Evolutionary conservation across 164 flowering plant genomes (phyloP), one percentile per base, ranked within the genome.

Genomic region (Vitis vinifera): DNA sequence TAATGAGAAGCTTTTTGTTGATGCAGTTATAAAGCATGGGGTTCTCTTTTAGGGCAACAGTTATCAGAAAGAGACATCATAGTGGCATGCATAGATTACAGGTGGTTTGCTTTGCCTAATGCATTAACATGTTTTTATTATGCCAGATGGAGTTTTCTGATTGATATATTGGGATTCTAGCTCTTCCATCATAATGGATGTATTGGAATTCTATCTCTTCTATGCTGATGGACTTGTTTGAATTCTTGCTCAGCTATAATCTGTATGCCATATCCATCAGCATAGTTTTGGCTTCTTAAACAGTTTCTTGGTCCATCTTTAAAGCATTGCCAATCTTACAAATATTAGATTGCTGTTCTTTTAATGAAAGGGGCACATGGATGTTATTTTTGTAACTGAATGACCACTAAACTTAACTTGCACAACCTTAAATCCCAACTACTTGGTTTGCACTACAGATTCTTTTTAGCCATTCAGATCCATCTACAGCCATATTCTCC

Each of bases 51-150:
- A 62, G 98, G 99, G 62, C 79, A 73, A 63, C 90, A 89, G 65
- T 75, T 95, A 76, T 87, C 97, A 57, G 98, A 90, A 75, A 88
- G 93, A 73, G 94, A 83, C 73, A 76, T 95, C 68, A 86, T 95
- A 37, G 99, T 95, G 59, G 99, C 99, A 71, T 95, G 97, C 78
- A 78, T 95, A 77, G 99, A 95, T 77, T 95, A 93, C 87, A 91
- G 99, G 99, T 91, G 61, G 51, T 62, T 49, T 19, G 51, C 48
- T 65, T 44, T 11, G 68, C 53, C 70, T 63, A 31, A 62, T 52
- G 44, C 48, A 63, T 19, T 48, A 9, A 37, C 44, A 37, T 37
- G 44, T 37, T 37, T 6, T 37, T 37, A 37, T 37, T 37, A 37
- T 37, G 44, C 44, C 44, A 37, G 44, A 37, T 37, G 44, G 44